These are phyloP conservation scores for Chaetomium fimeti DNA, from an alignment of 495 filamentous ascomycete genomes.

Conservation along the genomic window DNA sequence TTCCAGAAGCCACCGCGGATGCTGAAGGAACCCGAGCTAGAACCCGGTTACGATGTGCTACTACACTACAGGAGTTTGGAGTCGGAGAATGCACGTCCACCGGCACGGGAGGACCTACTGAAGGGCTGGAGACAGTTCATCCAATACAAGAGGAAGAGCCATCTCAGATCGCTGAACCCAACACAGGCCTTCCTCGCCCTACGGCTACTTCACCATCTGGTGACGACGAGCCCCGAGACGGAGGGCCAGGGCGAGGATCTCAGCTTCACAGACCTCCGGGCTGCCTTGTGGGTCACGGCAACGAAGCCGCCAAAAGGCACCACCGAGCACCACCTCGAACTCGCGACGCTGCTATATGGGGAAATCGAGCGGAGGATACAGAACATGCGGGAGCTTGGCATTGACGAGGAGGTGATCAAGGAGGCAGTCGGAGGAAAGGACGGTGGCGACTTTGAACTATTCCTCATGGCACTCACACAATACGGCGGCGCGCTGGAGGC, in stretches of 20 bases:
- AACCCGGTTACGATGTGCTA: conserved; percentile 60
- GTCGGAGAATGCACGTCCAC: conserved; percentile 53
- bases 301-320: conserved; percentile 39
- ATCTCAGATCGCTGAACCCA: conserved; percentile 55
- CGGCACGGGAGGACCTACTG: conserved; percentile 57
- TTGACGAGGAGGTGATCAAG: conserved; percentile 40
- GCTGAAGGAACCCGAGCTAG: conserved; percentile 54
- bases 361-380: conserved; percentile 46
- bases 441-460: conserved; percentile 46
- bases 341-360: conserved; percentile 57
- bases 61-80: conserved; percentile 49
- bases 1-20: conserved; percentile 54
- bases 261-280: conserved; percentile 52
- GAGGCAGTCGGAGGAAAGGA: conserved; percentile 36
- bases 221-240: conserved; percentile 39
- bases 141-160: conserved; percentile 47
- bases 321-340: conserved; percentile 44
- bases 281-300: conserved; percentile 40
- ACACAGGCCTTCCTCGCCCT: conserved; percentile 61
- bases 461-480: conserved; percentile 55
- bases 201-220: conserved; percentile 59
- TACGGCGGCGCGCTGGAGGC: conserved; percentile 62
- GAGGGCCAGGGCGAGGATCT: conserved; percentile 44
- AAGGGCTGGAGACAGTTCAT: conserved; percentile 67
- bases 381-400: conserved; percentile 27